Conservation (phyloP, 2,329 filamentous ascomycete genomes). For the Pestalotiopsis sp. region DNA sequence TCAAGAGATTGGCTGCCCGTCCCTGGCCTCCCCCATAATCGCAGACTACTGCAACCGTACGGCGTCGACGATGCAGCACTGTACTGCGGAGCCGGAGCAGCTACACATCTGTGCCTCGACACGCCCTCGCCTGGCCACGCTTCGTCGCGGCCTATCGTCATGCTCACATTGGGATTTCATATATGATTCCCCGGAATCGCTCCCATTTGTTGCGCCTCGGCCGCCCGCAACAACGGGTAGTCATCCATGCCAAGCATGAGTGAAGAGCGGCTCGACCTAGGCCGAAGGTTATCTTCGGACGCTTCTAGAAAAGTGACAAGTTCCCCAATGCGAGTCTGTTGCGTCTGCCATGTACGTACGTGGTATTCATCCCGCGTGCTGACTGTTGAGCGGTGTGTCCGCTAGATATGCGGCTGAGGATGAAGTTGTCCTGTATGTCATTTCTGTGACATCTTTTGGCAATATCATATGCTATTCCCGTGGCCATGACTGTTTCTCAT, state of each 20-base stretch:
- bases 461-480: neutral
- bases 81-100: constrained; percentile 11
- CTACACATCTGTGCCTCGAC: neutral
- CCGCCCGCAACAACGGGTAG: neutral
- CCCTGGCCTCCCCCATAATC: neutral
- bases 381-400: neutral
- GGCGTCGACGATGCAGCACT: constrained; percentile 1
- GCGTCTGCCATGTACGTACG: neutral
- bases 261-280: neutral
- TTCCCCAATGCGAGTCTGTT: neutral
- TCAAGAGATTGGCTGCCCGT: constrained; percentile 5
- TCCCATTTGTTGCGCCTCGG: neutral
- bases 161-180: neutral
- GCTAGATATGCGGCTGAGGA: neutral
- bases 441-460: neutral
- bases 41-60: constrained; percentile 11
- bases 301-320: neutral
- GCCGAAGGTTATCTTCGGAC: neutral
- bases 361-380: neutral
- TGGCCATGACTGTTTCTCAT: neutral
- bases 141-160: neutral
- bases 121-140: neutral
- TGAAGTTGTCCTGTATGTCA: neutral
- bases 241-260: neutral
- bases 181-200: neutral